A percentile compares a stretch with the other conserved stretches of the same genome.
phyloP scores from a whole-genome alignment of 768 basidiomycete genomes.

The Leccinum ochraceum region DNA sequence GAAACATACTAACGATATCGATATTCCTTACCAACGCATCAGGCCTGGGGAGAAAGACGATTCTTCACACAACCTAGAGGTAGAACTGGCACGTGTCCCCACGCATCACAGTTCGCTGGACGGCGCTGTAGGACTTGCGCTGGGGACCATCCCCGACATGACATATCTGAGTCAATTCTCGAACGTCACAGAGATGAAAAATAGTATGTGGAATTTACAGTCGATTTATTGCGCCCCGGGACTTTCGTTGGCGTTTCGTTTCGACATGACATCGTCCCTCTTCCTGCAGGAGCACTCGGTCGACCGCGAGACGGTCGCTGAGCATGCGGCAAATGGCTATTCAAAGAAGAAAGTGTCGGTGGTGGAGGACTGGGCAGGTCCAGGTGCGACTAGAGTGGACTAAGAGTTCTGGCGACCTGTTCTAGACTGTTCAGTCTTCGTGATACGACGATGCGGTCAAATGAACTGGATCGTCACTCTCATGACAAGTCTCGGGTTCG shows the following conservation, averaged over 20 bases:
- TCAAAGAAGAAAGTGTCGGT: background rate
- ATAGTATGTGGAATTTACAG: slow-evolving; percentile 45
- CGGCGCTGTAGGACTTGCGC: slow-evolving; percentile 68
- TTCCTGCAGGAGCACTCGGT: slow-evolving; percentile 62
- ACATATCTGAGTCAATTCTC: slow-evolving; percentile 5
- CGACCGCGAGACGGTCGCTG: slow-evolving; percentile 45
- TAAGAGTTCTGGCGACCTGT: background rate
- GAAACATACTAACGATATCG: too few species aligned
- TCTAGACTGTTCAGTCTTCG: background rate
- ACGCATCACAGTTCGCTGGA: slow-evolving; percentile 53
- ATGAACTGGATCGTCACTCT: background rate
- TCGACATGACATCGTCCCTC: slow-evolving; percentile 44
- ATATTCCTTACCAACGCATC: too few species aligned
- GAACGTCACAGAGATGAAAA: slow-evolving; percentile 36
- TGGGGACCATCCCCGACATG: slow-evolving; percentile 38
- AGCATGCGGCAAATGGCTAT: slow-evolving; percentile 21
- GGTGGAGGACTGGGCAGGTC: too few species aligned
- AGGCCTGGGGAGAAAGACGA: too few species aligned
- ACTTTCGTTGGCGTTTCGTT: slow-evolving; percentile 42
- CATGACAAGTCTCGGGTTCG: background rate
- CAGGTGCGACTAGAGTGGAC: too few species aligned
- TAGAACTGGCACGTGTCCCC: background rate
- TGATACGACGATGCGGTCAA: background rate
- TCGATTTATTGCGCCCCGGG: background rate
- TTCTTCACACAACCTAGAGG: too few species aligned